These are phyloP conservation scores for Capsicum baccatum DNA, from an alignment of 257 asterid genomes.

Conservation along the genomic window DNA sequence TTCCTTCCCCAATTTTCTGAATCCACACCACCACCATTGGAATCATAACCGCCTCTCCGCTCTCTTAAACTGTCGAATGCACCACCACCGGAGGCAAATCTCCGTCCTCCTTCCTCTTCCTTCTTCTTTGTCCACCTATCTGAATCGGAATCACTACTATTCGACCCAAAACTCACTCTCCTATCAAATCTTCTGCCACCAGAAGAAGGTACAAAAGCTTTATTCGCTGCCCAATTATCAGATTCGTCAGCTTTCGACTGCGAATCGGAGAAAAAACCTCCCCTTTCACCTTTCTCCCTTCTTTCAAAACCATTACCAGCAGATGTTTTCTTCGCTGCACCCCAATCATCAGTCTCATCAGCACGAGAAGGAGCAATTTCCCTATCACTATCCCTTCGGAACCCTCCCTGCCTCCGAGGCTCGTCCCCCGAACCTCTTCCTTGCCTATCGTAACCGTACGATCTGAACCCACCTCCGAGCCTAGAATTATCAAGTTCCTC, in stretches of 20 bases:
- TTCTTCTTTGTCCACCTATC: conserved; percentile 72
- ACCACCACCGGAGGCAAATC: conserved; percentile 21
- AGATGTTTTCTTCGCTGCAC: conserved; percentile 59
- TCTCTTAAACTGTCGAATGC: conserved; percentile 39
- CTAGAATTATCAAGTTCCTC: conserved; percentile 76
- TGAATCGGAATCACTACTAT: conserved; percentile 67
- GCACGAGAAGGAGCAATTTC: conserved; percentile 77
- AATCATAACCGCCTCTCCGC: conserved; percentile 25
- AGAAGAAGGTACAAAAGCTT: conserved; percentile 72
- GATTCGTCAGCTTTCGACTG: conserved; percentile 83
- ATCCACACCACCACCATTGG: conserved; percentile 13
- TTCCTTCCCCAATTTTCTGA: conserved; percentile 40
- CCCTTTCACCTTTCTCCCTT: conserved; percentile 81
- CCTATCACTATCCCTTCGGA: conserved; percentile 59
- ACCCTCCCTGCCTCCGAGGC: conserved; percentile 70
- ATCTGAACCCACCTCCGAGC: conserved; percentile 80
- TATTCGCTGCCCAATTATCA: conserved; percentile 83
- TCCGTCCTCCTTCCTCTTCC: conserved; percentile 63
- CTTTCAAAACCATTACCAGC: conserved; percentile 66
- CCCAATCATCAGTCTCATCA: conserved; percentile 92
- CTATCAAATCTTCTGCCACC: conserved; percentile 58
- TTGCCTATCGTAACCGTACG: conserved; percentile 53
- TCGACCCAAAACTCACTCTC: conserved; percentile 69
- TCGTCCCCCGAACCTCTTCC: conserved; percentile 64
- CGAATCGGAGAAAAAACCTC: conserved; percentile 84